phyloP scores from a whole-genome alignment of 2,329 filamentous ascomycete species.

The Xylaria sp. region DNA sequence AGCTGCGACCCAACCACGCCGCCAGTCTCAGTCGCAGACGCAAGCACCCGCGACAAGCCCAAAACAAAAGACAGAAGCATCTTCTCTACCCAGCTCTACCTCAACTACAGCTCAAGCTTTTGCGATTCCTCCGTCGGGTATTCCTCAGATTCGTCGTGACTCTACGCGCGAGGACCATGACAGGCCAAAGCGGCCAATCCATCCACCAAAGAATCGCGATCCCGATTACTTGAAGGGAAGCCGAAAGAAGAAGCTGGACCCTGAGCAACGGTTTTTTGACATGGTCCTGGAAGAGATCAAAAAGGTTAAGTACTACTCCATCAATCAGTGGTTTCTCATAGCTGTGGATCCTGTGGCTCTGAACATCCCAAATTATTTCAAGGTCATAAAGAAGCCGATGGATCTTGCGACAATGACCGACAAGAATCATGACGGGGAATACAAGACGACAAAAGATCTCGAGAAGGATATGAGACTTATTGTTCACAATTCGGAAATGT shows the following conservation, averaged over 20 bases:
- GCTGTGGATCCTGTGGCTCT: constrained; percentile 94
- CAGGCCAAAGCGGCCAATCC: constrained; percentile 91
- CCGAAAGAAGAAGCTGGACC: constrained; percentile 89
- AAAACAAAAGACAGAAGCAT: constrained; percentile 49
- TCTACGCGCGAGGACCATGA: constrained; percentile 79
- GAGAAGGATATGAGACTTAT: constrained; percentile 85
- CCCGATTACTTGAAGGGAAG: constrained; percentile 83
- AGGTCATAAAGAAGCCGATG: constrained; percentile 96
- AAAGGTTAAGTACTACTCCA: constrained; percentile 73
- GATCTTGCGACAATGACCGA: constrained; percentile 83
- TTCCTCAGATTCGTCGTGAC: constrained; percentile 85
- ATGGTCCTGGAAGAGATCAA: constrained; percentile 81
- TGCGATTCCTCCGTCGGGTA: constrained; percentile 79
- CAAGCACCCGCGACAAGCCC: constrained; percentile 50
- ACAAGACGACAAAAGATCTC: constrained; percentile 84
- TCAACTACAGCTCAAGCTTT: constrained; percentile 68
- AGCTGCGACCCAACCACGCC: constrained; percentile 50
- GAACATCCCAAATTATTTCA: constrained; percentile 92
- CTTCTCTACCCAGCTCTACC: constrained; percentile 49
- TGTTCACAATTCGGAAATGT: constrained; percentile 89
- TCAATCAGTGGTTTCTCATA: constrained; percentile 79
- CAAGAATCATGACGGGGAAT: constrained; percentile 82
- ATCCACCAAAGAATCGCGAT: constrained; percentile 89
- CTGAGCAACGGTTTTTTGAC: constrained; percentile 90
- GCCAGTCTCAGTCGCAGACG: constrained; percentile 47